These are phyloP conservation scores for Amanita muscaria DNA, from an alignment of 768 basidiomycete species.

Conservation along the genomic window DNA sequence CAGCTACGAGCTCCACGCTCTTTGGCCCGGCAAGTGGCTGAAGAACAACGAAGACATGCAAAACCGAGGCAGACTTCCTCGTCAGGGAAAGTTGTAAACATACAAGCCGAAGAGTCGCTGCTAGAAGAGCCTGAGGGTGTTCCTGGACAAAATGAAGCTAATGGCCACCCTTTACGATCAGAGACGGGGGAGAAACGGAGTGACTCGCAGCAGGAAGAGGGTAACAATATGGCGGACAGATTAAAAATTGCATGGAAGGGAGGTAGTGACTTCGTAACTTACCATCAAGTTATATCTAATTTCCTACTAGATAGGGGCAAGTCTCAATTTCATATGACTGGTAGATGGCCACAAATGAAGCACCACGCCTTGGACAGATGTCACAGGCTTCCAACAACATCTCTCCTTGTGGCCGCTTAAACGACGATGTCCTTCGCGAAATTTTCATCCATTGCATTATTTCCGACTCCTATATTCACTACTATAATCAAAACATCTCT, in stretches of 20 bases:
- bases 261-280: background rate
- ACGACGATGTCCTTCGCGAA: too few relatives aligned
- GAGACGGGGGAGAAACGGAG: background rate
- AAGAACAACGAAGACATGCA: background rate
- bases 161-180: too few relatives aligned
- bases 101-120: background rate
- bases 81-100: background rate
- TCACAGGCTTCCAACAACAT: too few relatives aligned
- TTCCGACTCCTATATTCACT: too few relatives aligned
- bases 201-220: background rate
- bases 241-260: background rate
- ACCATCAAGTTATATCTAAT: too few relatives aligned
- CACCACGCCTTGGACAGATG: background rate
- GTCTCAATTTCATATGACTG: too few relatives aligned
- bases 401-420: too few relatives aligned
- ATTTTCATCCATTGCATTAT: too few relatives aligned
- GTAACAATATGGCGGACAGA: background rate
- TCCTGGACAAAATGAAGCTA: too few relatives aligned
- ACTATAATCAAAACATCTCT: too few relatives aligned
- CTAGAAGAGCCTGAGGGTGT: too few relatives aligned
- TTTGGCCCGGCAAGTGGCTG: background rate
- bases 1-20: conserved; percentile 3
- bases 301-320: background rate
- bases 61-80: background rate
- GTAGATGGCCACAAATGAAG: too few relatives aligned